Conservation (phyloP, 2,329 filamentous ascomycete species). For the Aspergillus melleus region DNA sequence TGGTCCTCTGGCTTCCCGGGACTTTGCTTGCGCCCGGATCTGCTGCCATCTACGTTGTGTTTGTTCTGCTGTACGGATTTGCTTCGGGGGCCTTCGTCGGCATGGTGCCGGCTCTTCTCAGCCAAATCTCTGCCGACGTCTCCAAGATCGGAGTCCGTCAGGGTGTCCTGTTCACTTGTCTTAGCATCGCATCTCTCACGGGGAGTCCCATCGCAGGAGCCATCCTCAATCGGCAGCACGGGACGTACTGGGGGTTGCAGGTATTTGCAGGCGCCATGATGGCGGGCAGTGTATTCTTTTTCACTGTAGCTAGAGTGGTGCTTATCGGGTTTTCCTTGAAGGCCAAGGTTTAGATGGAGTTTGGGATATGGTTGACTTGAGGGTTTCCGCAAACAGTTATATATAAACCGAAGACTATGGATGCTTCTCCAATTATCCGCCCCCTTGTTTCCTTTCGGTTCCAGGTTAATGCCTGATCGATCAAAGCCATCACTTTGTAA, state of each 20-base stretch:
- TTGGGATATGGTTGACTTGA: too few species aligned
- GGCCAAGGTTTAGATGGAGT: neutral
- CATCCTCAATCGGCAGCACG: slow-evolving; percentile 49
- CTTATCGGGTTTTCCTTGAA: neutral
- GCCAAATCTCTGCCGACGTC: slow-evolving; percentile 65
- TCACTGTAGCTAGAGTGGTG: slow-evolving; percentile 25
- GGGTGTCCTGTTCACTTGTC: slow-evolving; percentile 62
- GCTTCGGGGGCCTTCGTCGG: slow-evolving; percentile 65
- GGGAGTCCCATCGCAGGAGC: slow-evolving; percentile 69
- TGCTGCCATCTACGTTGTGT: slow-evolving; percentile 61
- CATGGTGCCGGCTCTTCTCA: slow-evolving; percentile 63
- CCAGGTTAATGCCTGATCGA: too few species aligned
- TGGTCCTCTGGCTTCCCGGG: slow-evolving; percentile 52
- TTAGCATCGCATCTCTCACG: slow-evolving; percentile 63
- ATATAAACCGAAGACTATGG: too few species aligned
- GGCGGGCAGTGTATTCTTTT: slow-evolving; percentile 42
- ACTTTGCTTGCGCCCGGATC: slow-evolving; percentile 38
- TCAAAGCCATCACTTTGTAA: too few species aligned
- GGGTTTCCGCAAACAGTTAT: too few species aligned
- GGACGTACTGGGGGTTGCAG: slow-evolving; percentile 60
- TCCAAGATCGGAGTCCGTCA: slow-evolving; percentile 66
- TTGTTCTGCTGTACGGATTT: slow-evolving; percentile 66
- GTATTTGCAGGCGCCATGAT: slow-evolving; percentile 62
- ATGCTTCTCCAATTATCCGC: too few species aligned
- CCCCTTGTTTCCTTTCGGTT: too few species aligned